Evolutionary conservation across 2,329 filamentous ascomycete species (phyloP).

Genomic region (Nigrospora oryzae): DNA sequence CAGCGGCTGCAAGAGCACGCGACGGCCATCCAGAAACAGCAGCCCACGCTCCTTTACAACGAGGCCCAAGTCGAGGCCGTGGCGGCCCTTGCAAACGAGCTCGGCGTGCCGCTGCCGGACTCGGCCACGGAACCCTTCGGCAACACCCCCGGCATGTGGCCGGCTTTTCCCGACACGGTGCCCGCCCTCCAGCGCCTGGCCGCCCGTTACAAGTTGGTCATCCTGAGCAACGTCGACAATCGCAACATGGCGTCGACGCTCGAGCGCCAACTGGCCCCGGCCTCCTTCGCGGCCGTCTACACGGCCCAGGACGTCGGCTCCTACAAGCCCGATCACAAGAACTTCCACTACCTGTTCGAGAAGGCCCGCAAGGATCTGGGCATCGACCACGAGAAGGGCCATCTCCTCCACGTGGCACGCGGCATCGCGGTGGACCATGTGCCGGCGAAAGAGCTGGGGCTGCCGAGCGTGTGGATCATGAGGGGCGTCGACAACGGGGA

Average conservation of each 20-base stretch:
- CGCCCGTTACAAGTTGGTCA: conserved; percentile 47
- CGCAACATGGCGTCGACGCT: conserved; percentile 37
- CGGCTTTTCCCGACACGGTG: conserved; percentile 49
- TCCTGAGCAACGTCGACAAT: conserved; percentile 52
- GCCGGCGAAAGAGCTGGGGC: conserved; percentile 50
- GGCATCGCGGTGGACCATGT: conserved; percentile 60
- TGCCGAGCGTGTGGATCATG: conserved; percentile 59
- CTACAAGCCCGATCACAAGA: conserved; percentile 60
- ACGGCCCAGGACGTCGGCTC: conserved; percentile 64
- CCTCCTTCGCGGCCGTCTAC: conserved; percentile 51
- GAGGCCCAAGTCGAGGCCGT: conserved; percentile 25
- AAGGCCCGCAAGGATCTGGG: conserved; percentile 46
- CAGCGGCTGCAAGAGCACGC: conserved; percentile 34
- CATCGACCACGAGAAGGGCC: conserved; percentile 34
- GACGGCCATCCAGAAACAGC: conserved; percentile 39
- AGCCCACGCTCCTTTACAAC: conserved; percentile 36
- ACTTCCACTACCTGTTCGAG: conserved; percentile 58
- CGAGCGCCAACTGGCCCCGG: conserved; percentile 35
- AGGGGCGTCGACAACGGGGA: conserved; percentile 31
- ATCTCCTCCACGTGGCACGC: conserved; percentile 61
- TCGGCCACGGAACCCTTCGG: conserved; percentile 39
- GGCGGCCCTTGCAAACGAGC: conserved; percentile 35
- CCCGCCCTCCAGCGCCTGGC: conserved; percentile 39
- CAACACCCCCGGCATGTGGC: conserved; percentile 40
- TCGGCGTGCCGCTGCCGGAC: conserved; percentile 23